A percentile compares a stretch with the other conserved stretches of the same genome.
phyloP scores from a whole-genome alignment of 2,329 filamentous ascomycete species.

The Cladosporium sphaerospermum region DNA sequence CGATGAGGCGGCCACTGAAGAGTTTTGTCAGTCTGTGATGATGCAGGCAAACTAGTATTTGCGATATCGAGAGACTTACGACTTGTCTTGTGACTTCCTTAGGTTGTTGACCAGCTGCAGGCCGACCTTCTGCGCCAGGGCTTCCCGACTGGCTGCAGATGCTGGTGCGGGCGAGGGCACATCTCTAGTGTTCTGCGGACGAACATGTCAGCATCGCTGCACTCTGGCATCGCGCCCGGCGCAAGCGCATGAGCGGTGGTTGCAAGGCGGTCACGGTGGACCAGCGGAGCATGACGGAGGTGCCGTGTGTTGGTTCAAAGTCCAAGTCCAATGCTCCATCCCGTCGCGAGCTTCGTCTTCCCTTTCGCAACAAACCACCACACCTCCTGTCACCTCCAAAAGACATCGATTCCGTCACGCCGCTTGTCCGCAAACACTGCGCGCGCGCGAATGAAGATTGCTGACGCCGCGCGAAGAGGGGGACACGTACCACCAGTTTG shows the following conservation, averaged over 20 bases:
- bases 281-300: conserved; percentile 23
- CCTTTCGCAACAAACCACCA: conserved; percentile 5
- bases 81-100: conserved; percentile 72
- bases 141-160: conserved; percentile 13
- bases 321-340: conserved; percentile 19
- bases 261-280: conserved; percentile 14
- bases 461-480: neutral
- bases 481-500: conserved; percentile 11
- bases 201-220: conserved; percentile 16
- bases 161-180: conserved; percentile 14
- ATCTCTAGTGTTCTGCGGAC: conserved; percentile 25
- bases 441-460: neutral
- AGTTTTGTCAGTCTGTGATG: conserved; percentile 24
- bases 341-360: conserved; percentile 15
- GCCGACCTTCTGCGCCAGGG: conserved; percentile 52
- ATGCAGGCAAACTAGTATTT: too few species aligned
- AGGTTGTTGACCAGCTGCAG: conserved; percentile 69
- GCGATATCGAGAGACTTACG: conserved; percentile 46
- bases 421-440: neutral
- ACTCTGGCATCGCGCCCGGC: neutral
- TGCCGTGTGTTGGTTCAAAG: conserved; percentile 17
- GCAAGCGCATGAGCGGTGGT: conserved; percentile 9
- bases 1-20: conserved; percentile 61
- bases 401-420: neutral
- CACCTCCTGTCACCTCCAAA: neutral